Percentiles rank a stretch among this genome's conserved stretches.
phyloP scores from a whole-genome alignment of 257 asterid genomes.

The Penstemon davidsonii region DNA sequence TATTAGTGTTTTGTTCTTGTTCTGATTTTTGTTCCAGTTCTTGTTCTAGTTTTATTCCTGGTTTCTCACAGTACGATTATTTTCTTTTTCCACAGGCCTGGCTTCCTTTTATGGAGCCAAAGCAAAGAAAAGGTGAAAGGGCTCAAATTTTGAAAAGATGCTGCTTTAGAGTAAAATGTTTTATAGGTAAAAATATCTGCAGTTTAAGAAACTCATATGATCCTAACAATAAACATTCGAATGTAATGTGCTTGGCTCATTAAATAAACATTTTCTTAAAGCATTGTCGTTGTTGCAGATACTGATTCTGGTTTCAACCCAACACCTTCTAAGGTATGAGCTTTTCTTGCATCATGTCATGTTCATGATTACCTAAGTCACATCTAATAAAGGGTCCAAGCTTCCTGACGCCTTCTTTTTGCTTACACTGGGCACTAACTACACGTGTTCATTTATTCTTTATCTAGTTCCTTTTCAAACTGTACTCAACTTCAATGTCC shows the following conservation, averaged over 20 bases:
- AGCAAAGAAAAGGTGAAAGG: constrained; percentile 41
- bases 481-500: no score
- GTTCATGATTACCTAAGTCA: not conserved
- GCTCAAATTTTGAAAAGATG: constrained; percentile 49
- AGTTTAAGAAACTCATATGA: not conserved
- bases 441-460: no score
- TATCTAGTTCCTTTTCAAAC: no score
- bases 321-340: constrained; percentile 66
- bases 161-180: constrained; percentile 71
- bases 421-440: no score
- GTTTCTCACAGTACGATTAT: not conserved
- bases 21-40: not conserved
- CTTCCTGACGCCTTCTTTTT: no score
- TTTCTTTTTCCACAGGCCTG: constrained; percentile 38
- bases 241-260: not conserved
- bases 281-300: constrained; percentile 47
- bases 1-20: not conserved
- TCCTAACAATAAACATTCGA: not conserved
- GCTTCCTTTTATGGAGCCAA: constrained; percentile 86
- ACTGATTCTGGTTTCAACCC: constrained; percentile 83
- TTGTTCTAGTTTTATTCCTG: not conserved
- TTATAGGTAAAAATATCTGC: constrained; percentile 52
- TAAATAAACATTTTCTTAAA: not conserved
- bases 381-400: not conserved
- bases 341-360: constrained; percentile 9